Conservation (phyloP, 768 basidiomycete species). For the Macrolepiota fuliginosa region DNA sequence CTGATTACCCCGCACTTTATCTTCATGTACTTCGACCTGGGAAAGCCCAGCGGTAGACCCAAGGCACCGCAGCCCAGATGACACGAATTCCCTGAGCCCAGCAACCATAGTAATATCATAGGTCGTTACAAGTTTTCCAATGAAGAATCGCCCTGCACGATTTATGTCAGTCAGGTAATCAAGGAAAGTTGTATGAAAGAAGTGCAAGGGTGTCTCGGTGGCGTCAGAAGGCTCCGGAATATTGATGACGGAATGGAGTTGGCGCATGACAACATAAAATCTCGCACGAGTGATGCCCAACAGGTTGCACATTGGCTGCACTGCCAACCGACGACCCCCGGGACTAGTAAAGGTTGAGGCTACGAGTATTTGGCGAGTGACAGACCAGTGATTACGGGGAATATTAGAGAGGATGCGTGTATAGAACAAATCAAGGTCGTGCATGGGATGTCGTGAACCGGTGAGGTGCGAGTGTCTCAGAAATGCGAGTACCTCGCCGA, state of each 20-base stretch:
- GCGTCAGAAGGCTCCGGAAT: neutral
- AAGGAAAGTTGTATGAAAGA: too few species aligned
- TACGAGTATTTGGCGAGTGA: too few species aligned
- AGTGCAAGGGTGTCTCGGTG: neutral
- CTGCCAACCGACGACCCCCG: too few species aligned
- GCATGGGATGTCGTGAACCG: too few species aligned
- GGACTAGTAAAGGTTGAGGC: neutral
- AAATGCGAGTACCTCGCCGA: too few species aligned
- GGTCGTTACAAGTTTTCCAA: neutral
- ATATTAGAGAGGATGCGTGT: neutral
- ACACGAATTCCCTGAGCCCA: neutral
- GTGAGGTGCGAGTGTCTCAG: too few species aligned
- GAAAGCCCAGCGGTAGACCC: neutral
- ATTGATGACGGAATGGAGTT: too few species aligned
- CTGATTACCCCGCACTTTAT: neutral
- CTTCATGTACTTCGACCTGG: neutral
- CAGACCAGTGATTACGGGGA: neutral
- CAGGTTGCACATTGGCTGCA: too few species aligned
- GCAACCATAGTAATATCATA: neutral
- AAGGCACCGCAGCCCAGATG: neutral
- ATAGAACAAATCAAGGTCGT: neutral
- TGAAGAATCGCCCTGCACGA: too few species aligned
- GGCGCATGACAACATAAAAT: too few species aligned
- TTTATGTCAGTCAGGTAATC: too few species aligned
- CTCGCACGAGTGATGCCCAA: too few species aligned